A percentile compares a stretch with the other conserved stretches of the same genome.
These are phyloP conservation scores for Besnoitia besnoiti DNA, from an alignment of 169 alveolate species.

Conservation along the genomic window DNA sequence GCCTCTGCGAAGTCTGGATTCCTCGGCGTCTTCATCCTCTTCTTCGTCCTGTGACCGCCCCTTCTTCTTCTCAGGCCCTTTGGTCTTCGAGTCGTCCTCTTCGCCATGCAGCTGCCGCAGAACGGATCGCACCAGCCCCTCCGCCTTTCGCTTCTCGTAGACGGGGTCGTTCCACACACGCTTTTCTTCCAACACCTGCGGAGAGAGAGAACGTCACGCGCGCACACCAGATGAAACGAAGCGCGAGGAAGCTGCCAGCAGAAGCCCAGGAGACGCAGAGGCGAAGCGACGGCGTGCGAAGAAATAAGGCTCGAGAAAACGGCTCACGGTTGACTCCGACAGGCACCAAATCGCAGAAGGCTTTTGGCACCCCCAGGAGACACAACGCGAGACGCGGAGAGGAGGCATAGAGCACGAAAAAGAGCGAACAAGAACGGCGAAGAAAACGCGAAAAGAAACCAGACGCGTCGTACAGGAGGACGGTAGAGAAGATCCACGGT, in stretches of 20 bases:
- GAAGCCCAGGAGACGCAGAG: neutral
- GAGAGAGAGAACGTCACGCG: too few relatives aligned
- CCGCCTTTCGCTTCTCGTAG: conserved; percentile 67
- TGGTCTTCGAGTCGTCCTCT: conserved; percentile 59
- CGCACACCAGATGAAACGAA: neutral
- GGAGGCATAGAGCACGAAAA: neutral
- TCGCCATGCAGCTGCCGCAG: conserved; percentile 55
- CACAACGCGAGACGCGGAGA: neutral
- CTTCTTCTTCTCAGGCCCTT: conserved; percentile 32
- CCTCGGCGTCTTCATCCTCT: conserved; percentile 38
- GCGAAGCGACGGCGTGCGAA: neutral
- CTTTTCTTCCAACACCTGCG: conserved; percentile 43
- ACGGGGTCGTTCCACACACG: conserved; percentile 47
- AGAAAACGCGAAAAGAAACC: neutral
- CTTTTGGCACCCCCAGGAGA: too few relatives aligned
- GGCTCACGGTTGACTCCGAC: too few relatives aligned
- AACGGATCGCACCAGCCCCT: conserved; percentile 54
- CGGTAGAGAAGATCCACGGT: too few relatives aligned
- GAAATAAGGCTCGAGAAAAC: too few relatives aligned
- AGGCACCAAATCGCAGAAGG: too few relatives aligned
- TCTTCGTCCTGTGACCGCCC: conserved; percentile 52
- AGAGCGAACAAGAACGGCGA: too few relatives aligned
- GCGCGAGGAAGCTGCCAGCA: neutral
- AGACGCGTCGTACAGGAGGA: neutral
- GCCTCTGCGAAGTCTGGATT: conserved; percentile 49